phyloP scores from a whole-genome alignment of 768 basidiomycete genomes.

The Collybia sordida region DNA sequence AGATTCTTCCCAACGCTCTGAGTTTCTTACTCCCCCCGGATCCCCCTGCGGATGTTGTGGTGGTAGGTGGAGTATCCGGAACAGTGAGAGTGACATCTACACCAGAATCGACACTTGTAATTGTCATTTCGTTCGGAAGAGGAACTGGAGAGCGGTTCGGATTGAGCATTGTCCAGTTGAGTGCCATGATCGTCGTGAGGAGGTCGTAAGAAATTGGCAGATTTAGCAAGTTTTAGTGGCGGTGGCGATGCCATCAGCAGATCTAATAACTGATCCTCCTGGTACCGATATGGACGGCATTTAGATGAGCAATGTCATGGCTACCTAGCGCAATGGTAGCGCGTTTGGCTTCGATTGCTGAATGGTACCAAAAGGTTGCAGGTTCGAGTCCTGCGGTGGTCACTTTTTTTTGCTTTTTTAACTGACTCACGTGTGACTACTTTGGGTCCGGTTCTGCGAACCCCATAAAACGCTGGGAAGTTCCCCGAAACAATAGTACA shows the following conservation, averaged over 20 bases:
- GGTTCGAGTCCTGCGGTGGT: slow-evolving; percentile 96
- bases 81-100: slow-evolving; percentile 59
- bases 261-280: not conserved
- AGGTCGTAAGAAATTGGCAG: not conserved
- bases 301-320: slow-evolving; percentile 27
- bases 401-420: slow-evolving; percentile 30
- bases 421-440: not conserved
- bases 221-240: slow-evolving; percentile 1
- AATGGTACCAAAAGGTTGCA: slow-evolving; percentile 89
- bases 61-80: slow-evolving; percentile 50
- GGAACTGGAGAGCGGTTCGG: slow-evolving; percentile 59
- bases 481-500: not conserved
- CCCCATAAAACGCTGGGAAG: too few relatives aligned
- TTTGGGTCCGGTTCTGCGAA: not conserved
- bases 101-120: slow-evolving; percentile 54
- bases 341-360: slow-evolving; percentile 89
- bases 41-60: slow-evolving; percentile 41
- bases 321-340: slow-evolving; percentile 93
- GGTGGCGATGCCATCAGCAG: slow-evolving; percentile 7
- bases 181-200: slow-evolving; percentile 52
- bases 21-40: slow-evolving; percentile 56
- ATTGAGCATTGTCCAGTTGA: slow-evolving; percentile 77
- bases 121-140: slow-evolving; percentile 58
- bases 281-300: not conserved
- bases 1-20: slow-evolving; percentile 56